Percentiles rank a stretch among this genome's conserved stretches.
These are phyloP conservation scores for Vanderwaltozyma tropicalis DNA, from an alignment of 805 yeast species.

Conservation along the genomic window DNA sequence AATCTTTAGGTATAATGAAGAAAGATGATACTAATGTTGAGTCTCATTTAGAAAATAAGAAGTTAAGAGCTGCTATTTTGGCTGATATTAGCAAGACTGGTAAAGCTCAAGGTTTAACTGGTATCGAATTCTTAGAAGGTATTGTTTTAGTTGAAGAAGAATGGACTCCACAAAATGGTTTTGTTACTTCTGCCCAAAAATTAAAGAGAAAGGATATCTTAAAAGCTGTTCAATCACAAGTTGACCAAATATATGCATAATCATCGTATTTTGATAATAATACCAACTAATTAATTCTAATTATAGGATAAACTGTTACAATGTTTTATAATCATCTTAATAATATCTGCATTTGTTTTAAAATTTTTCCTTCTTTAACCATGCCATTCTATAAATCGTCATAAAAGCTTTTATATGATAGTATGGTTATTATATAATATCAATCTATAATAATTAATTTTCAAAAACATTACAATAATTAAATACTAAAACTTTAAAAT, in stretches of 20 bases:
- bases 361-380: too few relatives aligned
- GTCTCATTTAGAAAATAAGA: conserved; percentile 41
- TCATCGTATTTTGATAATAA: background rate
- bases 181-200: conserved; percentile 91
- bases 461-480: too few relatives aligned
- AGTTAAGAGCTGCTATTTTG: conserved; percentile 44
- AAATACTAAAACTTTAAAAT: too few relatives aligned
- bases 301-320: too few relatives aligned
- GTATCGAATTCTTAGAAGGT: conserved; percentile 79
- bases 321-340: too few relatives aligned
- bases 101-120: conserved; percentile 64
- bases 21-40: conserved; percentile 37
- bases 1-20: conserved; percentile 42
- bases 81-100: conserved; percentile 64
- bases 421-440: too few relatives aligned
- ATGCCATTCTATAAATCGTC: too few relatives aligned
- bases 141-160: conserved; percentile 75
- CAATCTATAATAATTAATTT: too few relatives aligned
- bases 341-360: too few relatives aligned
- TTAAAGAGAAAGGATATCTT: conserved; percentile 87
- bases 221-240: conserved; percentile 51
- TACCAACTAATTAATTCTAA: background rate
- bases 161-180: conserved; percentile 97
- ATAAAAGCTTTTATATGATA: too few relatives aligned
- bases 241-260: conserved; percentile 49